Evolutionary conservation across 1,284 basidiomycete species (phyloP).

Genomic region (Hypsizygus ulmarius): DNA sequence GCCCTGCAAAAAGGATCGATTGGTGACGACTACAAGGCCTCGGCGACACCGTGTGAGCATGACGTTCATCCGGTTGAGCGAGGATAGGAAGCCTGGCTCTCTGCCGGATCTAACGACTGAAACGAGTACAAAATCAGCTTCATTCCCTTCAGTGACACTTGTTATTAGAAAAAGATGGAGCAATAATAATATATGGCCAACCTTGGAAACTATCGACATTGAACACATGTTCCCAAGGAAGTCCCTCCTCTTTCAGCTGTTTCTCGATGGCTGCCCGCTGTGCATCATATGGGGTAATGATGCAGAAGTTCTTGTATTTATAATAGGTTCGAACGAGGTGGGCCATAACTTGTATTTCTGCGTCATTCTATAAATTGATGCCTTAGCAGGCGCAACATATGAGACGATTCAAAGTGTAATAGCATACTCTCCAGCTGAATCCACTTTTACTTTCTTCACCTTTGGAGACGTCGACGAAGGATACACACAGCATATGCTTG

Average conservation of each 20-base stretch:
- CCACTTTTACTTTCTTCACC: constrained; percentile 39
- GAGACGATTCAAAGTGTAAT: too few relatives aligned
- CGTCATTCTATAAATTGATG: constrained; percentile 37
- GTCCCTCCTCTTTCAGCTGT: constrained; percentile 32
- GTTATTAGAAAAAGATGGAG: neutral
- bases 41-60: constrained; percentile 45
- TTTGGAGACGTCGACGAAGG: constrained; percentile 44
- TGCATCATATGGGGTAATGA: constrained; percentile 58
- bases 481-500: constrained; percentile 27
- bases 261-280: constrained; percentile 45
- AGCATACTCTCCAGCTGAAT: constrained; percentile 44
- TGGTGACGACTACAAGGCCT: constrained; percentile 43
- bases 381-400: too few relatives aligned
- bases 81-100: constrained; percentile 40
- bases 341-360: constrained; percentile 38
- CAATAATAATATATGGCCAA: constrained; percentile 14
- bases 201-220: constrained; percentile 56
- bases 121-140: constrained; percentile 42
- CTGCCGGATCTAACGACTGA: constrained; percentile 40
- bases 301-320: constrained; percentile 34
- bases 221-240: constrained; percentile 46
- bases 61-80: constrained; percentile 43
- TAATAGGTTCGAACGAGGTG: constrained; percentile 43
- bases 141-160: constrained; percentile 33
- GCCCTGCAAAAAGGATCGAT: constrained; percentile 30